Evolutionary conservation across 768 basidiomycete species (phyloP), one percentile per base, ranked within the genome.

Genomic region (Lanmaoa rubissima): DNA sequence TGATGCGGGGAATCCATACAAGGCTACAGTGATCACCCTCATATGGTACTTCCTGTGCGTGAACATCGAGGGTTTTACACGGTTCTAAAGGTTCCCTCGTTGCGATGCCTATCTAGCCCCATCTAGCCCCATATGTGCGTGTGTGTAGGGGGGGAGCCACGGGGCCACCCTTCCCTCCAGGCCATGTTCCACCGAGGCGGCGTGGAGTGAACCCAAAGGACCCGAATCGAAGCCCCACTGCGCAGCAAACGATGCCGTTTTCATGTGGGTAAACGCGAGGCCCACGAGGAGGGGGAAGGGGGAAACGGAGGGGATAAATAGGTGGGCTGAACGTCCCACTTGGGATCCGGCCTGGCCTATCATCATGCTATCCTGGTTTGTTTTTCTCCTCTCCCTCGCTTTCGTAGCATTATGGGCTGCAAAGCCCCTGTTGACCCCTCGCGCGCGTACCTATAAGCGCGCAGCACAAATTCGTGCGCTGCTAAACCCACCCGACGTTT

Each of bases 11-110:
- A 40, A 49, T 17, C 31, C 36, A 12, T 39, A 24, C 19, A 24
- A 44, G 36, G 46, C 1, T 40, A 42, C n/a, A 42, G 44, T 51
- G 34, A 14, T 6, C 41, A 31, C 24, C 59, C 24, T 40, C 19
- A 40, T 62, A 62, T 39, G 14, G 53, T 2, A 46, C 59, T 44
- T 64, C 24, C 55, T 61, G 63, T 53, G 55, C 13, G 55, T 53
- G 50, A 40, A 5, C 14, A 43, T 41, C 43, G 11, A 21, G 14
- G 28, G 32, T 17, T 46, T 35, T 6, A 38, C 36, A 5, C 0
- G 17, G 5, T 26, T 36, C 17, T 12, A 38, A 14, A 46, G 8
- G 4, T 5, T 34, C 10, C 16, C 11, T 40, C n/a, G 42, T 21
- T 41, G 28, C 19, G 34, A 28, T 26, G 10, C 34, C 12, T 35